Conservation (phyloP, 1,284 basidiomycete species). For the Peniophora sp. region DNA sequence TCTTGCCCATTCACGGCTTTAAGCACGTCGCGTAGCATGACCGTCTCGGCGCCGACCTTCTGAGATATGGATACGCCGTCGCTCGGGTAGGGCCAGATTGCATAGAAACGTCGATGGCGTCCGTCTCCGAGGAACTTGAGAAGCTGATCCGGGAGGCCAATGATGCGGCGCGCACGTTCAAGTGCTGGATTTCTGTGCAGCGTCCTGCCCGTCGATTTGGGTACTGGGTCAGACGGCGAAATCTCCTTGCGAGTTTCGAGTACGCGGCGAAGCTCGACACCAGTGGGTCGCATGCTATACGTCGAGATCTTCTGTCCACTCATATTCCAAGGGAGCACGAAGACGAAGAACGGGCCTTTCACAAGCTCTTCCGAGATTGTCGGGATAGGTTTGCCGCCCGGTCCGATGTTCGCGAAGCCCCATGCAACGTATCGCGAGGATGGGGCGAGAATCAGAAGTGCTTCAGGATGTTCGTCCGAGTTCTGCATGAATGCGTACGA, state of each 20-base stretch:
- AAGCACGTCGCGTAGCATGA: conserved; percentile 35
- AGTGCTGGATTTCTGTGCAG: conserved; percentile 19
- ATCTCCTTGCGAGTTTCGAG: too few relatives aligned
- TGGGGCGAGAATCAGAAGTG: conserved; percentile 34
- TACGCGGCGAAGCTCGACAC: too few relatives aligned
- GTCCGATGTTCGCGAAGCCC: conserved; percentile 14
- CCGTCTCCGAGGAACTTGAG: conserved; percentile 31
- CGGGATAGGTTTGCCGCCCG: too few relatives aligned
- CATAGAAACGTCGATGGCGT: conserved; percentile 21
- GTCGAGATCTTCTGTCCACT: conserved; percentile 13
- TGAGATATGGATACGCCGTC: conserved; percentile 13
- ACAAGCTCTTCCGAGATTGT: too few relatives aligned
- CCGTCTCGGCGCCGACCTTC: conserved; percentile 33
- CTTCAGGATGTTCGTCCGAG: conserved; percentile 13
- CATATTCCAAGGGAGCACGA: conserved; percentile 40
- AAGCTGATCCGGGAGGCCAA: conserved; percentile 36
- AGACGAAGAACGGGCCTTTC: conserved; percentile 27
- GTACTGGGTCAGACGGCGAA: too few relatives aligned
- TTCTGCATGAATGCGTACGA: neutral
- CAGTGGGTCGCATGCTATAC: too few relatives aligned
- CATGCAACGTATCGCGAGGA: conserved; percentile 2
- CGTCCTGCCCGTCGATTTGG: neutral
- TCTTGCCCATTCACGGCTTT: conserved; percentile 29
- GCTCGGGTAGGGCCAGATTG: conserved; percentile 27
- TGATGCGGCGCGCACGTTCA: conserved; percentile 34